Conservation (phyloP, 306 rosid genomes). For the Elaeagnus macrophylla region DNA sequence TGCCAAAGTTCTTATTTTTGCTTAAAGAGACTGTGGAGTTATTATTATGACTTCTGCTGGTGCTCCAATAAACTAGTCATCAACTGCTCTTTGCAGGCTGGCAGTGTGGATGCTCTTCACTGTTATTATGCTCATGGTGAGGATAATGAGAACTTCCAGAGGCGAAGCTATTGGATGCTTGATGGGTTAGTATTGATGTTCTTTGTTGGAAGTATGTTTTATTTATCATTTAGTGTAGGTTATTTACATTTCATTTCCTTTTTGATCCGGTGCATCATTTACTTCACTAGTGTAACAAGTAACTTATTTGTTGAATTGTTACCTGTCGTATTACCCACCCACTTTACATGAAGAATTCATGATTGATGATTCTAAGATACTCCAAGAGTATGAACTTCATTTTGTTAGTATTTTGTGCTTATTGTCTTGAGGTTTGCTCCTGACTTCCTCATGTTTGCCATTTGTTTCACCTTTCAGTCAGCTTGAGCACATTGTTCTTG, state of each 20-base stretch:
- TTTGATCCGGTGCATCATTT: too few relatives aligned
- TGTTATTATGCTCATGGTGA: slow-evolving; percentile 84
- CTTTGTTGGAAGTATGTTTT: slow-evolving; percentile 4
- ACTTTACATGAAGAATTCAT: not conserved
- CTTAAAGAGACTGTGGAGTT: not conserved
- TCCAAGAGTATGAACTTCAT: not conserved
- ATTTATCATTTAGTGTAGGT: not conserved
- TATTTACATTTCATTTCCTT: not conserved
- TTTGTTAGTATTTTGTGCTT: not conserved
- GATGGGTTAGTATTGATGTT: slow-evolving; percentile 43
- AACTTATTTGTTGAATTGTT: too few relatives aligned
- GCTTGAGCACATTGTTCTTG: slow-evolving; percentile 68
- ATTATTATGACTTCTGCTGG: not conserved
- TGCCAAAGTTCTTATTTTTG: not conserved
- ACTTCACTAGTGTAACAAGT: too few relatives aligned
- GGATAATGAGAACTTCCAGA: slow-evolving; percentile 55
- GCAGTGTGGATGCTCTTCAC: slow-evolving; percentile 57
- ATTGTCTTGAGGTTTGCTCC: not conserved
- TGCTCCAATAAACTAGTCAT: slow-evolving; percentile 13
- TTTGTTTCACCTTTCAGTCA: slow-evolving; percentile 35
- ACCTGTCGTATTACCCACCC: too few relatives aligned
- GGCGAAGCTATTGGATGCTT: slow-evolving; percentile 82
- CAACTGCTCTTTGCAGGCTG: slow-evolving; percentile 36
- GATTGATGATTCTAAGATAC: not conserved
- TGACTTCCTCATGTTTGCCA: not conserved